phyloP scores from a whole-genome alignment of 2,329 filamentous ascomycete genomes.

The Microdochium paspali region DNA sequence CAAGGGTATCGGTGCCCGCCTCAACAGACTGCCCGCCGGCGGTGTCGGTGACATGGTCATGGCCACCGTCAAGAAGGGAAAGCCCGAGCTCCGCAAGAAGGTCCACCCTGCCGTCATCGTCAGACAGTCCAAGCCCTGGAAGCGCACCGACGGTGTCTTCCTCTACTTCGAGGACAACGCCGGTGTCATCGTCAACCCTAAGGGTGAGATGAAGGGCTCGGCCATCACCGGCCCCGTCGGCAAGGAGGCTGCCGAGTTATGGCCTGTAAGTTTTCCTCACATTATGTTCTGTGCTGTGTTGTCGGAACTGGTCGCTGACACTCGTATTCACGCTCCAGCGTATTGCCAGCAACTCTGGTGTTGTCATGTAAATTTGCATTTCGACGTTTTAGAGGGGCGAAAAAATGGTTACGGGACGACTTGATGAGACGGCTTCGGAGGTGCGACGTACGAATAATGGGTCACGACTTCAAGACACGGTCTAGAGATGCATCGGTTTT shows the following conservation, averaged over 20 bases:
- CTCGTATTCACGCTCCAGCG: slow-evolving; percentile 42
- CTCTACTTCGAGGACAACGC: slow-evolving; percentile 99
- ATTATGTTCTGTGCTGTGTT: not conserved
- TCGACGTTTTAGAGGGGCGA: not conserved
- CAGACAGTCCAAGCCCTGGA: slow-evolving; percentile 98
- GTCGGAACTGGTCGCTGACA: slow-evolving; percentile 18
- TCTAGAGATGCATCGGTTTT: not conserved
- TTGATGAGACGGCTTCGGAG: not conserved
- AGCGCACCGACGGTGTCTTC: slow-evolving; percentile 95
- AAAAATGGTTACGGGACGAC: slow-evolving; percentile 1
- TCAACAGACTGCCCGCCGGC: slow-evolving; percentile 93
- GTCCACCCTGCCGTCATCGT: slow-evolving; percentile 99
- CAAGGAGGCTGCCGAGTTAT: slow-evolving; percentile 99
- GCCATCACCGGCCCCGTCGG: slow-evolving; percentile 98
- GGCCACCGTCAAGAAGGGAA: slow-evolving; percentile 99
- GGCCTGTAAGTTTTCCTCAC: slow-evolving; percentile 63
- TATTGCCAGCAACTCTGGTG: slow-evolving; percentile 99
- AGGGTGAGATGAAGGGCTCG: slow-evolving; percentile 99
- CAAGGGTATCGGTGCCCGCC: slow-evolving; percentile 94
- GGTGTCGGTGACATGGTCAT: slow-evolving; percentile 99
- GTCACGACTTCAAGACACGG: not conserved
- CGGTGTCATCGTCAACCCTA: slow-evolving; percentile 99
- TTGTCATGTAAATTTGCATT: slow-evolving; percentile 79
- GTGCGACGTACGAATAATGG: not conserved
- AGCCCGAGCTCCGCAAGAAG: slow-evolving; percentile 99